phyloP scores from a whole-genome alignment of 78 protist species.

The Protostelium mycophagum region DNA sequence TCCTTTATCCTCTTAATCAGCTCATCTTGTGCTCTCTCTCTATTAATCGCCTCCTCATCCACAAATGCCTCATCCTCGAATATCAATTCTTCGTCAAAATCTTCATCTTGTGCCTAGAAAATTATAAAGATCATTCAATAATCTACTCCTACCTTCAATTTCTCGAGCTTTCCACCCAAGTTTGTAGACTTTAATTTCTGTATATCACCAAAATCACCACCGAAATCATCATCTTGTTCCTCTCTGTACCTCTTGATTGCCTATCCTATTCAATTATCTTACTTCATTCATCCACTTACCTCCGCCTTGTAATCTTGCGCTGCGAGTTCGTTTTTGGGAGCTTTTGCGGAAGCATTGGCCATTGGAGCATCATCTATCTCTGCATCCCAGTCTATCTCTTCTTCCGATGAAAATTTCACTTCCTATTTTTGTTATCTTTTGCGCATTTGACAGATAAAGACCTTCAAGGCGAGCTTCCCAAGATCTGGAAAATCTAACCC shows the following conservation, averaged over 20 bases:
- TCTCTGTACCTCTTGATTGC: neutral
- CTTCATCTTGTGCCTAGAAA: neutral
- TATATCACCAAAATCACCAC: neutral
- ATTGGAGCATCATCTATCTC: neutral
- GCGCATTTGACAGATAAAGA: neutral
- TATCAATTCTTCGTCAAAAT: neutral
- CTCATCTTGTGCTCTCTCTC: neutral
- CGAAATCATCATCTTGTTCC: neutral
- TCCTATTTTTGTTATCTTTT: no score
- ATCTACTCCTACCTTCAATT: neutral
- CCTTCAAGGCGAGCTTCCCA: no score
- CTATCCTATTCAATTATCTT: no score
- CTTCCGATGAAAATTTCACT: no score
- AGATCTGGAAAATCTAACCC: no score
- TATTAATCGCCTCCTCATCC: neutral
- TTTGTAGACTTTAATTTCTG: neutral
- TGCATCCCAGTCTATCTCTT: neutral
- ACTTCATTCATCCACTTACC: no score
- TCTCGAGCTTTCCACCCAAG: neutral
- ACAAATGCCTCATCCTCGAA: neutral
- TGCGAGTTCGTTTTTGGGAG: neutral
- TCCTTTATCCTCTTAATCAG: neutral
- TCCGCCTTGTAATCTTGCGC: neutral
- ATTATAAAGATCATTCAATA: no score
- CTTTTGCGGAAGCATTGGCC: neutral